phyloP scores from a whole-genome alignment of 805 yeast species.

The Wickerhamiella brachini region DNA sequence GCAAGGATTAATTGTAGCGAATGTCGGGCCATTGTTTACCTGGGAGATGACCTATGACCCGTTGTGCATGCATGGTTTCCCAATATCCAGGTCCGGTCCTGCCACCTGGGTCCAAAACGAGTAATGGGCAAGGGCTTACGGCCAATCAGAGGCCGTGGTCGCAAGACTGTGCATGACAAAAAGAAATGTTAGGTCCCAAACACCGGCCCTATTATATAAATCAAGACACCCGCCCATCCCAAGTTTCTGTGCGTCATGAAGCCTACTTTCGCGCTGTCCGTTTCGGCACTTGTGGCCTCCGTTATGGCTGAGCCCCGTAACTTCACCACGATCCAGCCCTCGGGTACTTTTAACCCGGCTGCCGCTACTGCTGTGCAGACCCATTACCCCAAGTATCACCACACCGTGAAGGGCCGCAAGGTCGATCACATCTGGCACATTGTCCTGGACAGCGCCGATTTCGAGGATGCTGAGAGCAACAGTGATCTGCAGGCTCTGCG shows the following conservation, averaged over 20 bases:
- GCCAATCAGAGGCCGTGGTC: not conserved
- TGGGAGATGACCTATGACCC: not conserved
- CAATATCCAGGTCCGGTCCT: slow-evolving; percentile 1
- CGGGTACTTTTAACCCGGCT: slow-evolving; percentile 19
- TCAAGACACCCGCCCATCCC: not conserved
- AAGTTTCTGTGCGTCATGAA: slow-evolving; percentile 5
- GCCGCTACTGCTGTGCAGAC: slow-evolving; percentile 22
- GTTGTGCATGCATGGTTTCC: not conserved
- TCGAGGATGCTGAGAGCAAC: slow-evolving; percentile 35
- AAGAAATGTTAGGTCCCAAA: slow-evolving; percentile 2
- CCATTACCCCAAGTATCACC: slow-evolving; percentile 21
- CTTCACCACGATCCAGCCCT: slow-evolving; percentile 19
- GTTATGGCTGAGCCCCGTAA: slow-evolving; percentile 17
- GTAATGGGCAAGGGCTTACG: not conserved
- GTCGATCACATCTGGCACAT: slow-evolving; percentile 26
- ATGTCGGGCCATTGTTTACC: not conserved
- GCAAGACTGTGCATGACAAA: not conserved
- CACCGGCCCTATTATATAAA: slow-evolving; percentile 2
- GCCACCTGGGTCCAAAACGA: slow-evolving; percentile 1
- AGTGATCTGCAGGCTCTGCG: slow-evolving; percentile 32
- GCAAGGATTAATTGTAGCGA: not conserved
- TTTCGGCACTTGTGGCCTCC: slow-evolving; percentile 14
- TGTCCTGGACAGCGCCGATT: slow-evolving; percentile 41
- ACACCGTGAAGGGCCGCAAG: slow-evolving; percentile 18
- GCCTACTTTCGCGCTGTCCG: slow-evolving; percentile 8